Base-by-base conservation (phyloP, 208 protist genomes). In the Wallacemonas sp. region DNA sequence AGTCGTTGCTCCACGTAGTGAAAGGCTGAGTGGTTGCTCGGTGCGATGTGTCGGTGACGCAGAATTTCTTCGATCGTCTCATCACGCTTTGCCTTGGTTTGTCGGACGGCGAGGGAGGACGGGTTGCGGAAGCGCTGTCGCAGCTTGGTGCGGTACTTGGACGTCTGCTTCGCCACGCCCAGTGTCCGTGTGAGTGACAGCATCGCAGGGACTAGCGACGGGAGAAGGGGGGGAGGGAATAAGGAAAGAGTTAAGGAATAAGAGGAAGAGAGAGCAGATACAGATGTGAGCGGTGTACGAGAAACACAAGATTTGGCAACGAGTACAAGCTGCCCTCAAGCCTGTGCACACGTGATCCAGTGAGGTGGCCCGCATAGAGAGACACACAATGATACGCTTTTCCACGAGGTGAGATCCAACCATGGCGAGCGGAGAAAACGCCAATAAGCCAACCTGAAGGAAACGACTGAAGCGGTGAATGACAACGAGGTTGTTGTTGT, bases 1-100 rank as follows among this genome's bases (percentile, higher is more conserved):
- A 96, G 73, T 0, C 86, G 80, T 57, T 90, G 78, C 67, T 96
- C 87, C 21, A 96, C 79, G 66, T 91, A 91, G 34, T 68, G 83
- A 61, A 90, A 88, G 12, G 72, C 66, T 9, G 70, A 81, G 33
- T 93, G 72, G 48, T 76, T 78, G 19, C 71, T 78, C 8, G 82
- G 76, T 26, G 2, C 23, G 21, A 90, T 80, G 24, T 70, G 69
- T 21, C 80, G 72, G 21, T 61, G 33, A 0, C 55, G 38, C 43
- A 96, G 26, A n/a, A 96, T 65, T 1, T 81, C 66, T 12, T 74
- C 61, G 41, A 96, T 85, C 6, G 90, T 96, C 64, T 89, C 80
- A 24, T 78, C 70, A 17, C 90, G 87, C 76, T 93, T 85, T 54
- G 81, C 76, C 21, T 79, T 74, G 1, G 85, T 92, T 41, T 96